These are phyloP conservation scores for Penicillium soppii DNA, from an alignment of 495 filamentous ascomycete genomes.

Conservation along the genomic window DNA sequence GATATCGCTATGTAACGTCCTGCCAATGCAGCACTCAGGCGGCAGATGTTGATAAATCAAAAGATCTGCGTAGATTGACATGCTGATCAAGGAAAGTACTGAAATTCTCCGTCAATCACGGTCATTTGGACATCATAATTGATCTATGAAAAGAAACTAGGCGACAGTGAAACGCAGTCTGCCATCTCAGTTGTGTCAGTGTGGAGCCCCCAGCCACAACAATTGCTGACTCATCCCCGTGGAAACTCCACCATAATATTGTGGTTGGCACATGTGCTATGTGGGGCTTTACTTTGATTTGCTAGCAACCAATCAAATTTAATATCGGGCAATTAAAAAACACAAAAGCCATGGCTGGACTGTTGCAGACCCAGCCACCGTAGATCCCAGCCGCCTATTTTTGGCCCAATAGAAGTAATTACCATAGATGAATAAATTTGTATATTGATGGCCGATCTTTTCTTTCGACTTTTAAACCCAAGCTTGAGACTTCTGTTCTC, in stretches of 20 bases:
- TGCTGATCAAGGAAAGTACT: not conserved
- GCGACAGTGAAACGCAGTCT: conserved; percentile 13
- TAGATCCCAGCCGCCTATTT: conserved; percentile 31
- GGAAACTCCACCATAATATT: not conserved
- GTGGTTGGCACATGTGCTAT: conserved; percentile 7
- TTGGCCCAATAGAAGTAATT: conserved; percentile 10
- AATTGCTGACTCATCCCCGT: conserved; percentile 5
- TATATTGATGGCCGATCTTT: conserved; percentile 4
- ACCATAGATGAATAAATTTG: conserved; percentile 3
- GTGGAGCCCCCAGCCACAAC: conserved; percentile 28
- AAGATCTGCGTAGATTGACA: not conserved
- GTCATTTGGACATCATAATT: conserved; percentile 1
- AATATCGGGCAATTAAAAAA: not conserved
- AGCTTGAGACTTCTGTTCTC: not conserved
- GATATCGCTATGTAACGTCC: conserved; percentile 53
- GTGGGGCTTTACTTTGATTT: not conserved
- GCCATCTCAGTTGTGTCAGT: not conserved
- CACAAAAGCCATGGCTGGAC: conserved; percentile 16
- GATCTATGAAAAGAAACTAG: conserved; percentile 30
- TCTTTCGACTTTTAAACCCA: conserved; percentile 21
- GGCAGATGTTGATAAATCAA: not conserved
- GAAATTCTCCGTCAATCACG: not conserved
- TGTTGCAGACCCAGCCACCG: conserved; percentile 22
- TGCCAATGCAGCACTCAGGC: not conserved
- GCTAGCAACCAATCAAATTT: not conserved